Evolutionary conservation across 75 land plant genomes (phyloP).

Genomic region (Selaginella tamariscina): DNA sequence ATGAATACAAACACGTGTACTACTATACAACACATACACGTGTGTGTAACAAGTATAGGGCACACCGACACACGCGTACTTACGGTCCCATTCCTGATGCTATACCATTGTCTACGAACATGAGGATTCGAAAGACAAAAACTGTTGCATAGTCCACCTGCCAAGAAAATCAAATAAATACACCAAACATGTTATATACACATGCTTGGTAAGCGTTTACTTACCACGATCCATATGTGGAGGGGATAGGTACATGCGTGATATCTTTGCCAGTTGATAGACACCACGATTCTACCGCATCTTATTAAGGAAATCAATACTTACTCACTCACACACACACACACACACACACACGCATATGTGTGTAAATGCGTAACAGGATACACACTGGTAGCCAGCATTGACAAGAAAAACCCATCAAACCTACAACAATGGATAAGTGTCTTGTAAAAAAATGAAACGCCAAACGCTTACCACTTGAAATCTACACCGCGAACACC

Average conservation of each 20-base stretch:
- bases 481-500: neutral
- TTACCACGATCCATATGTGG: slow-evolving; percentile 81
- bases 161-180: slow-evolving; percentile 3
- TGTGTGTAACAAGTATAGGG: too few relatives aligned
- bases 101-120: slow-evolving; percentile 92
- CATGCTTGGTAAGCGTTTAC: neutral
- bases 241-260: slow-evolving; percentile 64
- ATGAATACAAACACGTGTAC: neutral
- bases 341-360: too few relatives aligned
- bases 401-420: slow-evolving; percentile 92
- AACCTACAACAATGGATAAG: slow-evolving; percentile 47
- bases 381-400: slow-evolving; percentile 98
- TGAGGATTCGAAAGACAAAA: slow-evolving; percentile 76
- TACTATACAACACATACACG: neutral
- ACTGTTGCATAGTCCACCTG: slow-evolving; percentile 93
- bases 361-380: slow-evolving; percentile 24
- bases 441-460: neutral
- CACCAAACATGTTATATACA: neutral
- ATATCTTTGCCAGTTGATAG: slow-evolving; percentile 80
- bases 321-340: slow-evolving; percentile 1
- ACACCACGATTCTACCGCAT: slow-evolving; percentile 79
- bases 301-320: slow-evolving; percentile 2
- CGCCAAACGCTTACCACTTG: neutral
- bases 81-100: slow-evolving; percentile 96
- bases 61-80: slow-evolving; percentile 23